Evolutionary conservation across 2,329 filamentous ascomycete genomes (phyloP).

Genomic region (Stachybotrys echinatus): DNA sequence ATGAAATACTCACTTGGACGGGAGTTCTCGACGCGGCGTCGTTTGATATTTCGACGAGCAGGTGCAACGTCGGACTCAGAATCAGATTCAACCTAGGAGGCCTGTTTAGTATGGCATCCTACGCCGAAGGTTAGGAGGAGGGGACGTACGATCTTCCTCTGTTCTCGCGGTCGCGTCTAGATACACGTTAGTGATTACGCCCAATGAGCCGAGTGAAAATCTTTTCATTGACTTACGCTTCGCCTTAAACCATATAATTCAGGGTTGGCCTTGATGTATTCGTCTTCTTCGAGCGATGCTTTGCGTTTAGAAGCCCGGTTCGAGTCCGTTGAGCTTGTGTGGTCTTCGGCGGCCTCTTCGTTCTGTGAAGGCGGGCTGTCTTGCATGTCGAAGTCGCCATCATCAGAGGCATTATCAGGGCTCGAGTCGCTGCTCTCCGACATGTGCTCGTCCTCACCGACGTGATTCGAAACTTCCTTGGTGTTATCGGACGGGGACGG

Average conservation of each 20-base stretch:
- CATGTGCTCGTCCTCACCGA: constrained; percentile 31
- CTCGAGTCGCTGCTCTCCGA: constrained; percentile 44
- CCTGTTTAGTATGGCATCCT: neutral
- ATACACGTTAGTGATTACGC: constrained; percentile 23
- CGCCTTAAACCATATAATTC: constrained; percentile 90
- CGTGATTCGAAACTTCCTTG: constrained; percentile 34
- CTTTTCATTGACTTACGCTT: constrained; percentile 62
- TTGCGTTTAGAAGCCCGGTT: constrained; percentile 70
- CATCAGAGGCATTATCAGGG: constrained; percentile 54
- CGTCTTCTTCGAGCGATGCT: constrained; percentile 63
- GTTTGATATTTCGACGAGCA: constrained; percentile 57
- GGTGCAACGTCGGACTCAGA: constrained; percentile 67
- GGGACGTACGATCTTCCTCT: constrained; percentile 50
- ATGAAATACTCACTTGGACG: constrained; percentile 49
- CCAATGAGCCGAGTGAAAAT: constrained; percentile 9
- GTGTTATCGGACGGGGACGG: constrained; percentile 35
- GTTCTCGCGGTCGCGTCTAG: constrained; percentile 52
- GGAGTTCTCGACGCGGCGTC: constrained; percentile 63
- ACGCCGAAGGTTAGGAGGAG: neutral
- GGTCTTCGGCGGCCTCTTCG: constrained; percentile 43
- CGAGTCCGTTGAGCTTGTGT: constrained; percentile 68
- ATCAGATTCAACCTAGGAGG: constrained; percentile 46
- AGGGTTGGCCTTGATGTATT: constrained; percentile 85
- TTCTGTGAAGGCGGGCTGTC: constrained; percentile 45
- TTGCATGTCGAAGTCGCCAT: constrained; percentile 73